phyloP scores from a whole-genome alignment of 2,329 filamentous ascomycete genomes.

The Monilinia fructigena region DNA sequence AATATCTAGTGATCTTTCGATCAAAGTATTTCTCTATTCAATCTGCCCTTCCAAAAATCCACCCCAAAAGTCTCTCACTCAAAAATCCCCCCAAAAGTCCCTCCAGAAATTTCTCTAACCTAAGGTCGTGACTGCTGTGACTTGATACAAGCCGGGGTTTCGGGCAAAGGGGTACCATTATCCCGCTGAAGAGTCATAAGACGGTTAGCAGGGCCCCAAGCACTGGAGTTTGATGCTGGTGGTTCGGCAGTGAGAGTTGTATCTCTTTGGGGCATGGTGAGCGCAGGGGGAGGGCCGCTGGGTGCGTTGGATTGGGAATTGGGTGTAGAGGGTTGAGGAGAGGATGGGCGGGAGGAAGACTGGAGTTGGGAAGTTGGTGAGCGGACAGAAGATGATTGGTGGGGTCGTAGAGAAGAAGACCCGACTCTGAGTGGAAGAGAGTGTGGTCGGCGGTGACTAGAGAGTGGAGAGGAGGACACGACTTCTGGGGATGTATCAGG shows the following conservation, averaged over 20 bases:
- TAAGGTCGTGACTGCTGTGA: not conserved
- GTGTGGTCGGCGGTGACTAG: too few relatives aligned
- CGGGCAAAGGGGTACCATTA: not conserved
- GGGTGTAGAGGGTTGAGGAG: not conserved
- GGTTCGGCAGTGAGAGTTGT: not conserved
- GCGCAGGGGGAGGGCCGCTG: not conserved
- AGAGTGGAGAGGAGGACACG: too few relatives aligned
- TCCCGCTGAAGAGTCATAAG: not conserved
- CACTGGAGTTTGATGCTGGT: not conserved
- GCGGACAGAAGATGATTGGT: too few relatives aligned
- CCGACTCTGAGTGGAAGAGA: too few relatives aligned
- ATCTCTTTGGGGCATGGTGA: not conserved
- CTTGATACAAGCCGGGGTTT: not conserved
- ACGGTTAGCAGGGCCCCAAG: not conserved
- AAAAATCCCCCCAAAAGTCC: not conserved
- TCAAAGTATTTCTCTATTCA: not conserved
- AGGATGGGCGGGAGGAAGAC: too few relatives aligned
- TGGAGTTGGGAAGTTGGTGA: too few relatives aligned
- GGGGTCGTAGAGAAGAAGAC: too few relatives aligned
- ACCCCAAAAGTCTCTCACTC: too few relatives aligned
- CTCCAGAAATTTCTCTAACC: not conserved
- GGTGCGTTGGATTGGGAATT: not conserved
- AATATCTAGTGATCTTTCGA: not conserved
- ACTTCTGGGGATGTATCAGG: not conserved
- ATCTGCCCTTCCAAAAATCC: not conserved